Conservation (phyloP, 495 filamentous ascomycete genomes). For the Xylaria acuta region DNA sequence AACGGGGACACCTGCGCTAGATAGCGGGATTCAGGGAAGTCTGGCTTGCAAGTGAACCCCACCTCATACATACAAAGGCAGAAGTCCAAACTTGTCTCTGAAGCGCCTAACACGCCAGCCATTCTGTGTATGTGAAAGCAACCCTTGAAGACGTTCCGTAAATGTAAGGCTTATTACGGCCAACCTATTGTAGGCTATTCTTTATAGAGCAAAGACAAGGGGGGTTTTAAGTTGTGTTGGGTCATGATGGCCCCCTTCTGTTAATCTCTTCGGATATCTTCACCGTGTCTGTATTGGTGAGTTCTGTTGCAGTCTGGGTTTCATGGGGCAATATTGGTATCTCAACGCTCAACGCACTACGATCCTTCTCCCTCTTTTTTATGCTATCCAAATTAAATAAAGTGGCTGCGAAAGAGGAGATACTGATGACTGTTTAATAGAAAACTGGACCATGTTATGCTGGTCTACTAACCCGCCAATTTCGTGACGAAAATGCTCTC, state of each 20-base stretch:
- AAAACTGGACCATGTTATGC: too few relatives aligned
- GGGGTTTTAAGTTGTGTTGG: background rate
- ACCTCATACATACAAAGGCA: background rate
- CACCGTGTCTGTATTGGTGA: background rate
- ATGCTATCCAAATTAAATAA: too few relatives aligned
- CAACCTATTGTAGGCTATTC: background rate
- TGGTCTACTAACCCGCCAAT: too few relatives aligned
- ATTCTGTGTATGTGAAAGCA: background rate
- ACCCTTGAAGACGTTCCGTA: background rate
- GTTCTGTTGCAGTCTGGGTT: background rate
- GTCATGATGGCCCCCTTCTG: background rate
- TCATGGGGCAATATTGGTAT: background rate
- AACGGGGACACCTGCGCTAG: background rate
- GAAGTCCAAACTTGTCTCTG: background rate
- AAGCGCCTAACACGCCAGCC: background rate
- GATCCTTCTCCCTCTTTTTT: background rate
- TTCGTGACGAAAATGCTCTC: too few relatives aligned
- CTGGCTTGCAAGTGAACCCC: background rate
- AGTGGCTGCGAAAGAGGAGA: too few relatives aligned
- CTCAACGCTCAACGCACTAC: too few relatives aligned
- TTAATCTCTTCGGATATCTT: background rate
- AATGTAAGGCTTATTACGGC: background rate
- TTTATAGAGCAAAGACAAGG: background rate
- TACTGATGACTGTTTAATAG: constrained; percentile 69
- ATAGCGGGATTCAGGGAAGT: background rate